Percentiles rank a stretch among this genome's conserved stretches.
Evolutionary conservation across 1,284 basidiomycete genomes (phyloP).

Genomic region (Apiotrichum veenhuisii): DNA sequence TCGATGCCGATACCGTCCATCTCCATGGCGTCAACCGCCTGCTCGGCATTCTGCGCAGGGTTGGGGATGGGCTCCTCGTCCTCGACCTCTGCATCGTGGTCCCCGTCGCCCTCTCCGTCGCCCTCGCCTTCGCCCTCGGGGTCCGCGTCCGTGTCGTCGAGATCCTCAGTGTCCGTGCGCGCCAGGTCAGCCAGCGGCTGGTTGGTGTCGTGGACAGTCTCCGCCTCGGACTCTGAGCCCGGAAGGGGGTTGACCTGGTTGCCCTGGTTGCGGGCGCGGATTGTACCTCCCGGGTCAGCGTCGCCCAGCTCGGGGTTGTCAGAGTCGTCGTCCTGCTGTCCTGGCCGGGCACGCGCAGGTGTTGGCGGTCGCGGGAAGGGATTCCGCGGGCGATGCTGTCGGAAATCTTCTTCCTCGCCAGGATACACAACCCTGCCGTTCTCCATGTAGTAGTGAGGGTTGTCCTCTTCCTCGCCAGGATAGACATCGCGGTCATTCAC

Average conservation of each 20-base stretch:
- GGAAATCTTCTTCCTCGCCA: background rate
- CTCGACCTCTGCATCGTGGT: conserved; percentile 4
- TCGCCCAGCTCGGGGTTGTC: background rate
- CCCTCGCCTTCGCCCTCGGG: conserved; percentile 6
- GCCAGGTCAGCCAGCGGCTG: background rate
- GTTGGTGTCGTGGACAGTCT: background rate
- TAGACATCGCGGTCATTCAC: background rate
- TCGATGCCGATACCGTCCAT: conserved; percentile 14
- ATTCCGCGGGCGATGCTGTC: background rate
- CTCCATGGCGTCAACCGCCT: conserved; percentile 25
- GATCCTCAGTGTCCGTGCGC: conserved; percentile 13
- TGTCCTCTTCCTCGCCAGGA: too few species aligned
- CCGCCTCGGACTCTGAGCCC: background rate
- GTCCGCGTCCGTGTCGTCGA: conserved; percentile 14
- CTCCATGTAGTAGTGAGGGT: too few species aligned
- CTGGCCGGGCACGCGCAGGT: background rate
- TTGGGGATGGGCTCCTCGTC: conserved; percentile 4
- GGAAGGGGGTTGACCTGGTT: background rate
- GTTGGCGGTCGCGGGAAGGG: background rate
- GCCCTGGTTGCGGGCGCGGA: background rate
- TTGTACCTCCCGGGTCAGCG: background rate
- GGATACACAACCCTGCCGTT: too few species aligned
- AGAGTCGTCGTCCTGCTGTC: background rate
- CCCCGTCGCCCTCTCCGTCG: background rate
- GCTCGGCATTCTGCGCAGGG: conserved; percentile 20